These are phyloP conservation scores for Insectozyma bohioensis DNA, from an alignment of 1,139 yeast species.

Conservation along the genomic window DNA sequence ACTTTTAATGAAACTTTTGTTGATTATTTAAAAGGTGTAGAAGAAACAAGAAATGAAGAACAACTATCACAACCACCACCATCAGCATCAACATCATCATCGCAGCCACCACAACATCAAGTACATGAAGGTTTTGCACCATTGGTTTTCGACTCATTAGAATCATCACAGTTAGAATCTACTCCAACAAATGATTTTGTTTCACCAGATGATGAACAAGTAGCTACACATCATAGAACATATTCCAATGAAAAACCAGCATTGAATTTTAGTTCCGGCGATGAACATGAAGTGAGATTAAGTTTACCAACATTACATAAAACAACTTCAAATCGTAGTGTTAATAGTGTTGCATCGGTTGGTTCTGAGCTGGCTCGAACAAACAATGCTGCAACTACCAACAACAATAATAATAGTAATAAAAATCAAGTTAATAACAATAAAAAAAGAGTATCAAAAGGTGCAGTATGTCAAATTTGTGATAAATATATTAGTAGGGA, in stretches of 20 bases:
- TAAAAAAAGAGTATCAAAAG: conserved; percentile 33
- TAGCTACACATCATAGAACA: conserved; percentile 1
- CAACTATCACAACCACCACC: not conserved
- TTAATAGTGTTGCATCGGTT: conserved; percentile 16
- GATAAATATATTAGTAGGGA: conserved; percentile 46
- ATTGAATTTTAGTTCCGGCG: no score
- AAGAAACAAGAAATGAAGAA: not conserved
- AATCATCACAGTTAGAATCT: conserved; percentile 1
- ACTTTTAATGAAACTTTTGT: conserved; percentile 16
- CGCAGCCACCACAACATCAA: not conserved
- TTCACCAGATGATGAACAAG: conserved; percentile 7
- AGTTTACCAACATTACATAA: conserved; percentile 5
- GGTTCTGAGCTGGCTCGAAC: conserved; percentile 10
- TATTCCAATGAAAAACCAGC: no score
- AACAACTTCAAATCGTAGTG: conserved; percentile 26
- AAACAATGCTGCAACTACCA: not conserved
- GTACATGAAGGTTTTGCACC: conserved; percentile 7
- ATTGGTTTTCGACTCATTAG: conserved; percentile 5
- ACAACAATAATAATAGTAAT: not conserved
- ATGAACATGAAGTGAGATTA: conserved; percentile 7
- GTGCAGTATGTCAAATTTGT: conserved; percentile 42
- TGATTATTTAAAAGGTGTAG: conserved; percentile 12
- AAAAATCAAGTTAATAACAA: no score
- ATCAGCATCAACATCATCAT: not conserved
- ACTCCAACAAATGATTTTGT: conserved; percentile 6